A percentile compares a stretch with the other conserved stretches of the same genome.
These are phyloP conservation scores for Elsinoe fawcettii DNA, from an alignment of 2,329 filamentous ascomycete genomes.

Conservation along the genomic window DNA sequence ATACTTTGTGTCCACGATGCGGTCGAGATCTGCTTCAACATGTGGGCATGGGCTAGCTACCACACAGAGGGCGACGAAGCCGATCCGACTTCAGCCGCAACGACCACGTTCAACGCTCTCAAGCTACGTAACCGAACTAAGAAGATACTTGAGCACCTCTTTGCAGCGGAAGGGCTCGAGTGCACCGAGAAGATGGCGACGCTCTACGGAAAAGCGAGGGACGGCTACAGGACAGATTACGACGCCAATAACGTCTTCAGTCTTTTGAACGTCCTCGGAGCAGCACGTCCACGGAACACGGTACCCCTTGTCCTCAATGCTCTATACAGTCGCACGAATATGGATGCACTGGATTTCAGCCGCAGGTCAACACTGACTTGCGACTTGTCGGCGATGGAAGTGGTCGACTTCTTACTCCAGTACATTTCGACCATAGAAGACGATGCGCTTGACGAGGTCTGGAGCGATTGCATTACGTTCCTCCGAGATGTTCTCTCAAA, in stretches of 20 bases:
- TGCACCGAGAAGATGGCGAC: slow-evolving; percentile 86
- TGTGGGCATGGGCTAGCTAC: slow-evolving; percentile 87
- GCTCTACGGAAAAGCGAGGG: slow-evolving; percentile 59
- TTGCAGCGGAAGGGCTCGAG: slow-evolving; percentile 84
- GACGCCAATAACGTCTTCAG: slow-evolving; percentile 64
- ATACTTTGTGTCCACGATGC: slow-evolving; percentile 95
- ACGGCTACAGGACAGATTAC: slow-evolving; percentile 36
- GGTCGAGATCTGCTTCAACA: slow-evolving; percentile 80
- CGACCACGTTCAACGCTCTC: slow-evolving; percentile 87
- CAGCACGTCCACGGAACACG: slow-evolving; percentile 80
- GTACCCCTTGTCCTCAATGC: slow-evolving; percentile 93
- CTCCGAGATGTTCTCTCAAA: slow-evolving; percentile 83
- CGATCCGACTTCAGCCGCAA: slow-evolving; percentile 57
- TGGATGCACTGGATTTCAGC: slow-evolving; percentile 64
- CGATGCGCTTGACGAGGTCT: slow-evolving; percentile 97
- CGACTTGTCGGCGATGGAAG: slow-evolving; percentile 70
- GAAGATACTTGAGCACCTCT: slow-evolving; percentile 83
- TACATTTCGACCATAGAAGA: slow-evolving; percentile 88
- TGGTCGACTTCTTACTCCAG: slow-evolving; percentile 82
- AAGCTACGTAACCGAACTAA: slow-evolving; percentile 85
- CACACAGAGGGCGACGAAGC: slow-evolving; percentile 49
- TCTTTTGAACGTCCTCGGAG: slow-evolving; percentile 82
- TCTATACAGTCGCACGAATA: slow-evolving; percentile 89
- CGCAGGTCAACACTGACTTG: slow-evolving; percentile 85
- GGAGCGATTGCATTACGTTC: slow-evolving; percentile 89